Conservation (phyloP, 1,284 basidiomycete genomes). For the Ceratobasidium sp. region DNA sequence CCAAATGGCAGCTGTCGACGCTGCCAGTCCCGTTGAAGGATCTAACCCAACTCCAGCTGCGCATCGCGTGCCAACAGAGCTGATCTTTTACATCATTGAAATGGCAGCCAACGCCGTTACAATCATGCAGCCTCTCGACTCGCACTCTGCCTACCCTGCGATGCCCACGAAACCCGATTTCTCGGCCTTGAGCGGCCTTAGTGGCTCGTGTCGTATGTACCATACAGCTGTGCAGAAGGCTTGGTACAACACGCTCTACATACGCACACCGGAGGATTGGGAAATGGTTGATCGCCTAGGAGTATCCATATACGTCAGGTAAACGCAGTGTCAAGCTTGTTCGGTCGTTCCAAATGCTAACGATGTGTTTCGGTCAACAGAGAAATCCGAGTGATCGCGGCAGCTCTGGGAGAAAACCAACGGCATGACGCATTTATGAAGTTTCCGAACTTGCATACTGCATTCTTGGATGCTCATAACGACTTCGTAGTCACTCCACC, state of each 20-base stretch:
- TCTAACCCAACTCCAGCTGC: background rate
- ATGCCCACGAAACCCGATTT: background rate
- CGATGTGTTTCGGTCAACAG: background rate
- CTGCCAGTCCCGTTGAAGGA: too few relatives aligned
- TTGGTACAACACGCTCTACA: slow-evolving; percentile 10
- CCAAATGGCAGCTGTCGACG: too few relatives aligned
- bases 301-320: slow-evolving; percentile 6
- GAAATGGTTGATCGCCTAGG: background rate
- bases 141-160: background rate
- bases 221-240: slow-evolving; percentile 17
- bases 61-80: slow-evolving; percentile 5
- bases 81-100: slow-evolving; percentile 2
- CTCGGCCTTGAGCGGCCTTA: background rate
- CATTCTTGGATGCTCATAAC: slow-evolving; percentile 12
- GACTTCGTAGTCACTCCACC: slow-evolving; percentile 16
- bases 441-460: slow-evolving; percentile 10
- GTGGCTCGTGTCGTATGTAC: slow-evolving; percentile 4
- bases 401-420: background rate
- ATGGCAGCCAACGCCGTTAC: background rate
- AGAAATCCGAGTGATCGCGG: slow-evolving; percentile 4
- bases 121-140: background rate
- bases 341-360: background rate
- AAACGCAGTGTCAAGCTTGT: background rate
- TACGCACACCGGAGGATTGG: slow-evolving; percentile 5
- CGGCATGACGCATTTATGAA: background rate